Evolutionary conservation across 1,284 basidiomycete species (phyloP).

Genomic region (Cutaneotrichosporon sp.): DNA sequence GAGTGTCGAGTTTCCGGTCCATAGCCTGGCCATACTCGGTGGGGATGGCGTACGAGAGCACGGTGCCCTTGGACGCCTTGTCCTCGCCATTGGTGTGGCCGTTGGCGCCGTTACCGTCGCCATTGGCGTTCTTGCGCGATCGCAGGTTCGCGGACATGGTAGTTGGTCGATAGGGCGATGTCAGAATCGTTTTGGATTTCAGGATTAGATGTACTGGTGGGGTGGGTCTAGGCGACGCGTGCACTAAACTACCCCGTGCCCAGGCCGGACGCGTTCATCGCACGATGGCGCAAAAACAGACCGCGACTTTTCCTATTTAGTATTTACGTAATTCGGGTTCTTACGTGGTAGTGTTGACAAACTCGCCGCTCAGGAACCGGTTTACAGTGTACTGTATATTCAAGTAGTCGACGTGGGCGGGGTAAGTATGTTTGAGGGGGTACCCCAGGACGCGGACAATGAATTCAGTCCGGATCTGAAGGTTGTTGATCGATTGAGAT

Average conservation of each 20-base stretch:
- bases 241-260: too few species aligned
- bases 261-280: background rate
- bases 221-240: too few species aligned
- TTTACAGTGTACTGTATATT: too few species aligned
- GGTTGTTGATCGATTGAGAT: too few species aligned
- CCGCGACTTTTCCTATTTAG: background rate
- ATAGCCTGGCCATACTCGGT: slow-evolving; percentile 67
- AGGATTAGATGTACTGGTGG: too few species aligned
- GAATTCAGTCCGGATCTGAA: too few species aligned
- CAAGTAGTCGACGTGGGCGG: too few species aligned
- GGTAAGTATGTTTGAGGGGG: too few species aligned
- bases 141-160: slow-evolving; percentile 26
- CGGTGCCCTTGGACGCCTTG: slow-evolving; percentile 19
- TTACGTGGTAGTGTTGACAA: background rate
- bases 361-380: slow-evolving; percentile 10
- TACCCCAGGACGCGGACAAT: too few species aligned
- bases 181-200: background rate
- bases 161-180: background rate
- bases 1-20: slow-evolving; percentile 73
- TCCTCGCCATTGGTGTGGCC: slow-evolving; percentile 5
- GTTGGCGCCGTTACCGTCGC: slow-evolving; percentile 6
- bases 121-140: slow-evolving; percentile 26
- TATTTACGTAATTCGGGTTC: slow-evolving; percentile 3
- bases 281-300: slow-evolving; percentile 5
- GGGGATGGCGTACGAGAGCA: slow-evolving; percentile 35